A percentile compares a stretch with the other conserved stretches of the same genome.
phyloP scores from a whole-genome alignment of 2,329 filamentous ascomycete genomes.

The Fusarium praegraminearum region DNA sequence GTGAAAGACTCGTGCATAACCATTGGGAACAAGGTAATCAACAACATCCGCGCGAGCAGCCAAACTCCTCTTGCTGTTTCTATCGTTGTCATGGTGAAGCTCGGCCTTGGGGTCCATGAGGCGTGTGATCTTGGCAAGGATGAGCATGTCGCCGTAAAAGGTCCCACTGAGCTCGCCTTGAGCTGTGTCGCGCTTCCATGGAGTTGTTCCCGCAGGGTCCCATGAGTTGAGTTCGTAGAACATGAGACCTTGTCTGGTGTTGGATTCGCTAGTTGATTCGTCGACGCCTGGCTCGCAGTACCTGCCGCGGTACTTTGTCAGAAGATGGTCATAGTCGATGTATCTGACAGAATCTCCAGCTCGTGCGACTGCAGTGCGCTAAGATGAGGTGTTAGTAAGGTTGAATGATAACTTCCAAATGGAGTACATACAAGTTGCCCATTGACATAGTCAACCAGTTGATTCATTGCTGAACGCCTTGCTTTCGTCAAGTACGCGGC shows the following conservation, averaged over 20 bases:
- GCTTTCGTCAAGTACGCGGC: neutral
- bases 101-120: constrained; percentile 11
- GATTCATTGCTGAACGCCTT: neutral
- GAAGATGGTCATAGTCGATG: neutral
- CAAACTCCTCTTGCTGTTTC: neutral
- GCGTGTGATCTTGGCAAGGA: constrained; percentile 4
- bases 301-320: constrained; percentile 1
- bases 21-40: constrained; percentile 8
- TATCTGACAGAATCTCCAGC: constrained; percentile 9
- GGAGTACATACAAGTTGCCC: neutral
- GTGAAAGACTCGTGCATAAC: constrained; percentile 16
- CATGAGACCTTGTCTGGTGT: constrained; percentile 9
- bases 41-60: neutral
- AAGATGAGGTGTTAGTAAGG: neutral
- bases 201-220: constrained; percentile 6
- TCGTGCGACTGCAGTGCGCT: constrained; percentile 4
- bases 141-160: constrained; percentile 25
- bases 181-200: constrained; percentile 2
- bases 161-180: constrained; percentile 14
- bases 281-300: constrained; percentile 18
- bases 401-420: rapidly evolving
- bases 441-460: constrained; percentile 2
- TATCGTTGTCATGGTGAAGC: constrained; percentile 5
- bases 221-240: constrained; percentile 22
- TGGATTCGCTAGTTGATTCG: constrained; percentile 8